A percentile compares a stretch with the other conserved stretches of the same genome.
These are phyloP conservation scores for Fusarium sp. DNA, from an alignment of 2,329 filamentous ascomycete genomes.

Conservation along the genomic window DNA sequence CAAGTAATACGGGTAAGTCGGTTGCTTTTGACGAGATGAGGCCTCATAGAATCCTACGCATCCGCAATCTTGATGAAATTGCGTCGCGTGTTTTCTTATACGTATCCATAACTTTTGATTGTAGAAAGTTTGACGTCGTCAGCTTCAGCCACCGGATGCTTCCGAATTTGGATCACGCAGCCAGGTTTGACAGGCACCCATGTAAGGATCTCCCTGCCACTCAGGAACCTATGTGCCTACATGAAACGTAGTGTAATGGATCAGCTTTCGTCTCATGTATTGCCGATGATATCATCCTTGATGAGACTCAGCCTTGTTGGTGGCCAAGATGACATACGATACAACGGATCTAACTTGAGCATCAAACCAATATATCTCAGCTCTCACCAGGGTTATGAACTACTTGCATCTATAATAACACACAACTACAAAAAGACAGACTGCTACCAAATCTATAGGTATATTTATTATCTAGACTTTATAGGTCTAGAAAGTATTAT, in stretches of 20 bases:
- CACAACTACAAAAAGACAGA: no score
- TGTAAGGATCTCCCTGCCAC: slow-evolving; percentile 33
- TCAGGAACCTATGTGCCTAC: slow-evolving; percentile 2
- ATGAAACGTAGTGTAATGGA: slow-evolving; percentile 35
- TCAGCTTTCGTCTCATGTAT: slow-evolving; percentile 34
- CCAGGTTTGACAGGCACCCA: slow-evolving; percentile 26
- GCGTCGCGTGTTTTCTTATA: slow-evolving; percentile 1
- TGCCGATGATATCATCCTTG: slow-evolving; percentile 29
- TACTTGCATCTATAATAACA: no score
- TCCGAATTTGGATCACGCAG: slow-evolving; percentile 23
- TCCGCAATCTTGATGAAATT: slow-evolving; percentile 11
- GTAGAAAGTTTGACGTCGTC: slow-evolving; percentile 11
- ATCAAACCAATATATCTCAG: background rate
- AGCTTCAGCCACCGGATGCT: slow-evolving; percentile 25
- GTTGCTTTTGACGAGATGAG: slow-evolving; percentile 16
- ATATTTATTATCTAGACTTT: no score
- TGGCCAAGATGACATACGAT: background rate
- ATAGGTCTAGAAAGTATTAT: no score
- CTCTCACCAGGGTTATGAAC: no score
- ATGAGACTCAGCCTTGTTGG: slow-evolving; percentile 18
- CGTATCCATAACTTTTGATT: background rate
- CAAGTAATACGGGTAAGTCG: slow-evolving; percentile 5
- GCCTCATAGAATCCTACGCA: slow-evolving; percentile 1
- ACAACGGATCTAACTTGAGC: background rate
- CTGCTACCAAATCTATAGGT: no score